Base-by-base conservation (phyloP, 176 grass and related monocot species). In the Secale cereale region DNA sequence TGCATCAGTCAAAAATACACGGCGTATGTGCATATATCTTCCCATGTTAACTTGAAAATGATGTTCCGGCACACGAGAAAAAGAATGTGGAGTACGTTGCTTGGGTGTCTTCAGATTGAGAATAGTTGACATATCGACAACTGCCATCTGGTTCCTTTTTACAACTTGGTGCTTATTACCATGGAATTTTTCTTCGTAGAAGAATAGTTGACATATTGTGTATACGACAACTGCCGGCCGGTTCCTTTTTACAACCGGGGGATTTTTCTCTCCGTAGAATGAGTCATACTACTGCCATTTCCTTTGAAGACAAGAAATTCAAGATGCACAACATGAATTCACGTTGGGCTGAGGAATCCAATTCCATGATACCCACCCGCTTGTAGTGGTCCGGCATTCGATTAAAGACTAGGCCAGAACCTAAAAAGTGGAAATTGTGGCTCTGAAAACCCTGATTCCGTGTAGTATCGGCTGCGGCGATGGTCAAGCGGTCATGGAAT, bases 1-100 rank as follows among this genome's bases (percentile, higher is more conserved):
- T 65, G 35, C 48, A 59, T 16, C 39, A 79, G 80, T 83, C 57
- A 90, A 86, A 45, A 83, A 74, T 83, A 73, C 65, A 64, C 71
- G 64, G 76, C 76, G 59, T 41, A 10, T 23, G 29, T 27, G 72
- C 69, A 89, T 35, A 32, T 41, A 72, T 82, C 78, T 82, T 89
- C 50, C 20, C 15, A 76, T 64, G 40, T 67, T 82, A 82, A 59
- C 80, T 59, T 76, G 43, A 54, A 76, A 45, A 76, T 76, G 73
- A 17, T 74, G 41, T 8, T 16, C 15, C 52, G 19, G 52, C 52
- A 56, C 19, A 56, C 20, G 54, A 57, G 54, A 57, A 22, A 48
- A 22, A 57, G 7, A 57, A 57, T 57, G 54, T 11, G 71, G 15
- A 50, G 26, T 30, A 29, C 41, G 8, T 45, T 74, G 14, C 25